phyloP scores from a whole-genome alignment of 1,284 basidiomycete genomes.

The Clitocybe nebularis region DNA sequence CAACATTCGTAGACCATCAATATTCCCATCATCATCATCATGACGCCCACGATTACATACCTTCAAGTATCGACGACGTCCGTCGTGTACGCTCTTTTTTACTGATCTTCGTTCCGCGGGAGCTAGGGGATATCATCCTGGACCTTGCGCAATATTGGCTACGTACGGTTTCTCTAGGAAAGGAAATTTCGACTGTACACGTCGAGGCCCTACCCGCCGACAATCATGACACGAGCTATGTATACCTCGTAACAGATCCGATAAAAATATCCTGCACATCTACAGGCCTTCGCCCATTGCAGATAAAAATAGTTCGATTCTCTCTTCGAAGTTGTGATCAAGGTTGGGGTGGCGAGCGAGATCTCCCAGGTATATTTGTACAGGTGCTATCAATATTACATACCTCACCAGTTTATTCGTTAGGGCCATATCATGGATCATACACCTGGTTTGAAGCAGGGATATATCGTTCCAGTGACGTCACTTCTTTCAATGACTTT shows the following conservation, averaged over 20 bases:
- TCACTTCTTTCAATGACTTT: not conserved
- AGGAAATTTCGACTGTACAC: not conserved
- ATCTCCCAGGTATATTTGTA: slow-evolving; percentile 10
- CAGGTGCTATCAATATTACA: slow-evolving; percentile 2
- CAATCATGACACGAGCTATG: slow-evolving; percentile 24
- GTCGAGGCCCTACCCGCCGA: slow-evolving; percentile 11
- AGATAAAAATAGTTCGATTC: slow-evolving; percentile 22
- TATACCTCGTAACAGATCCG: slow-evolving; percentile 30
- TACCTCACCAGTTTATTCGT: not conserved
- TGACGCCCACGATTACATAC: not conserved
- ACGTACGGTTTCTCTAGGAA: slow-evolving; percentile 7
- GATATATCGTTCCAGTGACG: slow-evolving; percentile 19
- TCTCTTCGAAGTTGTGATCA: slow-evolving; percentile 26
- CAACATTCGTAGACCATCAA: no score
- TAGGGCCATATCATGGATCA: slow-evolving; percentile 26
- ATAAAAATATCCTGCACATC: slow-evolving; percentile 16
- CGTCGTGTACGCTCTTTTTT: slow-evolving; percentile 15
- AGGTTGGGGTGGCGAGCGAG: slow-evolving; percentile 26
- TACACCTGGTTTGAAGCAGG: slow-evolving; percentile 30
- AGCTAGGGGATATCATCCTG: slow-evolving; percentile 25
- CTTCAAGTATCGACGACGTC: slow-evolving; percentile 17
- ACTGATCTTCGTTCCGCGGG: slow-evolving; percentile 20
- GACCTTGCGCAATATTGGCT: slow-evolving; percentile 28
- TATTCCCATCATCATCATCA: no score
- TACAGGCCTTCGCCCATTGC: not conserved